phyloP scores from a whole-genome alignment of 1,284 basidiomycete species.

The Schizopora paradoxa region DNA sequence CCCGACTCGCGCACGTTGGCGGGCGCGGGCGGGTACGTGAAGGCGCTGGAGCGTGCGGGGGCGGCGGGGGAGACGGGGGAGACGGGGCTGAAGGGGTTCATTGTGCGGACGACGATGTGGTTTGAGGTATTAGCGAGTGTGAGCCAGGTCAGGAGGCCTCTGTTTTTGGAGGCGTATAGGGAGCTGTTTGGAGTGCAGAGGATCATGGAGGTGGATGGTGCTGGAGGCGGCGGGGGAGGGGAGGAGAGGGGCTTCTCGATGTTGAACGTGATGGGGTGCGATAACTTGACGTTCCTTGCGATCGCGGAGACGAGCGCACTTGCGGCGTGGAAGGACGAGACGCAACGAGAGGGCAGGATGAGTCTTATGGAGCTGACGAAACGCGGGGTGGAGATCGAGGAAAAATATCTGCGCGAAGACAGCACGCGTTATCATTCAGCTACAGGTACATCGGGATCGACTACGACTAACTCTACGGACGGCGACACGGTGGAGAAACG shows the following conservation, averaged over 20 bases:
- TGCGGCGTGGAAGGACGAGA: constrained; percentile 55
- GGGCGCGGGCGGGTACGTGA: background rate
- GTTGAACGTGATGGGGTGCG: constrained; percentile 81
- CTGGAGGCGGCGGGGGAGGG: constrained; percentile 13
- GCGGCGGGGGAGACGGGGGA: constrained; percentile 32
- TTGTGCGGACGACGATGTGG: constrained; percentile 79
- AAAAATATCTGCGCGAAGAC: constrained; percentile 26
- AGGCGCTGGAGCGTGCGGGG: background rate
- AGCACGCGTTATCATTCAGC: no score
- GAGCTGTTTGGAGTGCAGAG: constrained; percentile 47
- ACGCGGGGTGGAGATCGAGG: constrained; percentile 50
- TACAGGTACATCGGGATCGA: constrained; percentile 18
- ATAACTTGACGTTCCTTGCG: constrained; percentile 70
- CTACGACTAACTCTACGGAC: constrained; percentile 19
- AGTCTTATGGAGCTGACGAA: constrained; percentile 54
- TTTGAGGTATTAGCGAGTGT: constrained; percentile 77
- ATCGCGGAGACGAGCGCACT: constrained; percentile 69
- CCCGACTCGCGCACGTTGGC: constrained; percentile 21
- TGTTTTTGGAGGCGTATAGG: constrained; percentile 52
- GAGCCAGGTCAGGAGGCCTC: constrained; percentile 53
- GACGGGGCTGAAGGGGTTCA: constrained; percentile 45
- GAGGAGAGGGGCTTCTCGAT: constrained; percentile 46
- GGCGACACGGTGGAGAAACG: constrained; percentile 33
- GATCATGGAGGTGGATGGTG: constrained; percentile 27
- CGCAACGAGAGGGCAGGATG: constrained; percentile 37